Conservation (phyloP, 2,329 filamentous ascomycete genomes). For the Amauroascus niger region DNA sequence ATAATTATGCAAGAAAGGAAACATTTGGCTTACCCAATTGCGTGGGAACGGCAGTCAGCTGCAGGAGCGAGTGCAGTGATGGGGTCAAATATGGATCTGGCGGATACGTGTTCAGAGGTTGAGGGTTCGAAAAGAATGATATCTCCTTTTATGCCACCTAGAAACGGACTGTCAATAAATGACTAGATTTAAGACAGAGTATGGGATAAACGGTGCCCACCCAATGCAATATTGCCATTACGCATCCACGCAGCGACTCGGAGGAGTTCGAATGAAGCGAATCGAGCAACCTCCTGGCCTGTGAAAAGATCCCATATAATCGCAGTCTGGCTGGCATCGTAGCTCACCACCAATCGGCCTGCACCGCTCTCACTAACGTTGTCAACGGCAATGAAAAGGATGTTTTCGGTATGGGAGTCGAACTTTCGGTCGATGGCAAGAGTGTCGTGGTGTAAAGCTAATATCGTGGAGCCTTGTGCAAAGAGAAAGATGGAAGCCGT, state of each 20-base stretch:
- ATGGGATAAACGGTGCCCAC: slow-evolving; percentile 43
- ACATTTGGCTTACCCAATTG: slow-evolving; percentile 63
- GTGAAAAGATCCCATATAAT: slow-evolving; percentile 96
- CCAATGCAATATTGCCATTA: slow-evolving; percentile 93
- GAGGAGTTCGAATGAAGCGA: slow-evolving; percentile 80
- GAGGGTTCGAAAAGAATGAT: slow-evolving; percentile 90
- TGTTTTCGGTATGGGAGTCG: slow-evolving; percentile 69
- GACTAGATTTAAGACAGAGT: neutral
- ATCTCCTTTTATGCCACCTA: slow-evolving; percentile 85
- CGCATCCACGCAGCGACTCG: slow-evolving; percentile 87
- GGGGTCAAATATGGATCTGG: slow-evolving; percentile 85
- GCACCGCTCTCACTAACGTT: slow-evolving; percentile 80
- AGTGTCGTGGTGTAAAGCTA: slow-evolving; percentile 88
- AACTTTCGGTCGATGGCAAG: slow-evolving; percentile 81
- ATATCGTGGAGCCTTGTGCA: slow-evolving; percentile 67
- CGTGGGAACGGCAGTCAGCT: slow-evolving; percentile 84
- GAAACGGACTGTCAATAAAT: slow-evolving; percentile 13
- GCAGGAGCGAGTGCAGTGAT: slow-evolving; percentile 89
- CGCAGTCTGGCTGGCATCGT: slow-evolving; percentile 79
- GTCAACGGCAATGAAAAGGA: slow-evolving; percentile 77
- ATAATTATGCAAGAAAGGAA: neutral
- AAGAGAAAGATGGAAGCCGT: slow-evolving; percentile 88
- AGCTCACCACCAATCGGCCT: slow-evolving; percentile 81
- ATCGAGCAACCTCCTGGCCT: slow-evolving; percentile 81
- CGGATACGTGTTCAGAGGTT: slow-evolving; percentile 84